These are phyloP conservation scores for Tephrocybe sp. DNA, from an alignment of 768 basidiomycete species.

Conservation along the genomic window DNA sequence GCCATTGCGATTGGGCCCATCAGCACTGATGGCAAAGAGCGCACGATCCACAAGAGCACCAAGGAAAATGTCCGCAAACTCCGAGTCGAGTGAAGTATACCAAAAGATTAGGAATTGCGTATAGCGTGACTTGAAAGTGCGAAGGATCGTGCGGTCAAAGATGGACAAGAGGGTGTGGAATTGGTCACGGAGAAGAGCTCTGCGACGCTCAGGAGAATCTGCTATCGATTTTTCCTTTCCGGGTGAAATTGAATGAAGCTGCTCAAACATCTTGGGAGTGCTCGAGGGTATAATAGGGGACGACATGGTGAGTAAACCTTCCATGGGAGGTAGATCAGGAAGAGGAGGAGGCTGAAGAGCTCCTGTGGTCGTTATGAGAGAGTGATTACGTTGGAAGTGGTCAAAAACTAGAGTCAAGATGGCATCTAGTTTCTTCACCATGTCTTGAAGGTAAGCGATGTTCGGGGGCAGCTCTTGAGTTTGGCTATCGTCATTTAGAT, in stretches of 20 bases:
- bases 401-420: constrained; percentile 84
- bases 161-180: constrained; percentile 89
- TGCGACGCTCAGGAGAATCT: constrained; percentile 19
- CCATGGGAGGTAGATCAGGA: constrained; percentile 33
- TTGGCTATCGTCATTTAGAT: constrained; percentile 37
- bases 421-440: constrained; percentile 90
- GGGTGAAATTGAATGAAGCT: constrained; percentile 12
- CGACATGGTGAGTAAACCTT: constrained; percentile 19
- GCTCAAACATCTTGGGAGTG: constrained; percentile 17
- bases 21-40: constrained; percentile 41
- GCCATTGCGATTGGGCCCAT: constrained; percentile 24
- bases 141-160: constrained; percentile 90
- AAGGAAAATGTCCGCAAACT: constrained; percentile 90
- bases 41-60: constrained; percentile 93
- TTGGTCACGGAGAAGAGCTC: constrained; percentile 50
- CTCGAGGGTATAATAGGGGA: constrained; percentile 27
- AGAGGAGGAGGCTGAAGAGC: constrained; percentile 25
- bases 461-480: constrained; percentile 49
- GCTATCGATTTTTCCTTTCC: constrained; percentile 2
- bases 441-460: constrained; percentile 70
- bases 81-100: constrained; percentile 85
- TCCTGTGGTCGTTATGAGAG: constrained; percentile 20
- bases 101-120: constrained; percentile 97
- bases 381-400: constrained; percentile 63
- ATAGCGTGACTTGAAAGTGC: constrained; percentile 95